Evolutionary conservation across 2,329 filamentous ascomycete genomes (phyloP).

Genomic region (Arthrobotrys pseudoclavata): DNA sequence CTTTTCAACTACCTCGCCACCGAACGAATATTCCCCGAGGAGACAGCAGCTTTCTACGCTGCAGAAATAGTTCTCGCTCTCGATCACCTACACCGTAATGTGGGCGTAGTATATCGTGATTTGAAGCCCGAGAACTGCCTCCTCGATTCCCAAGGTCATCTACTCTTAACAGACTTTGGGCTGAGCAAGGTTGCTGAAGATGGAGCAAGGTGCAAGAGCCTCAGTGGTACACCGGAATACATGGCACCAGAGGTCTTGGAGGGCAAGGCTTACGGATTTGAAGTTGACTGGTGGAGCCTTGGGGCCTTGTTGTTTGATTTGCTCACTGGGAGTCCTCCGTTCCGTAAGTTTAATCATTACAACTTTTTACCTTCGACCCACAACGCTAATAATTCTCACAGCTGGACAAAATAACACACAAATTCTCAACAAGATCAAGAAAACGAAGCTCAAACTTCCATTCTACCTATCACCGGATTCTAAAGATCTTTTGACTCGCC

Average conservation of each 20-base stretch:
- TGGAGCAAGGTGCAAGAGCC: slow-evolving; percentile 81
- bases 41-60: slow-evolving; percentile 95
- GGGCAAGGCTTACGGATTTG: slow-evolving; percentile 87
- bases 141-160: slow-evolving; percentile 88
- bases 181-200: slow-evolving; percentile 88
- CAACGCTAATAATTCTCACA: slow-evolving; percentile 65
- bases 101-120: slow-evolving; percentile 96
- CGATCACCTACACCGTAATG: slow-evolving; percentile 89
- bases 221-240: slow-evolving; percentile 96
- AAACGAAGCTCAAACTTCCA: slow-evolving; percentile 87
- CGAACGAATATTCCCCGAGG: slow-evolving; percentile 94
- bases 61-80: slow-evolving; percentile 96
- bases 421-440: slow-evolving; percentile 94
- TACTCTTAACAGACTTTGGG: slow-evolving; percentile 95
- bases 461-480: slow-evolving; percentile 93
- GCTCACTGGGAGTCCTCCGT: slow-evolving; percentile 91
- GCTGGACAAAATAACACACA: slow-evolving; percentile 88
- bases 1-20: slow-evolving; percentile 94
- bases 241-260: slow-evolving; percentile 97
- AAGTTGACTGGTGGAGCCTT: slow-evolving; percentile 99
- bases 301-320: slow-evolving; percentile 93
- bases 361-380: not conserved
- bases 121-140: slow-evolving; percentile 98
- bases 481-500: slow-evolving; percentile 90
- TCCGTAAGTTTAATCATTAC: slow-evolving; percentile 66